Base-by-base conservation (phyloP, 768 basidiomycete species). In the Termitomyces sp. region DNA sequence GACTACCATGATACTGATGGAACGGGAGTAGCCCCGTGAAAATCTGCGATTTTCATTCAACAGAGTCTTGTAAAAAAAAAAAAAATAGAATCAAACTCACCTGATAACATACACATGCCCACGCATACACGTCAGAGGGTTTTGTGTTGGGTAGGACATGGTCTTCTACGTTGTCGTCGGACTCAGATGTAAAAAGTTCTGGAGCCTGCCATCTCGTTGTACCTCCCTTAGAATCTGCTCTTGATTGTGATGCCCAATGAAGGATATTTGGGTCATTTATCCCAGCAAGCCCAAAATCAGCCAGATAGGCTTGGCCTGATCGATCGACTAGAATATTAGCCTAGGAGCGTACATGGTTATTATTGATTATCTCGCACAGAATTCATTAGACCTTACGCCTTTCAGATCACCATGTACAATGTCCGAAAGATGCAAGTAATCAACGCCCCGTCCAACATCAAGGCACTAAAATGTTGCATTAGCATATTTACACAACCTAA, bases 401-500 rank as follows among this genome's bases (percentile, higher is more conserved):
- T 75, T 77, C n/a, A 80, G 65, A 51, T 80, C 78, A 1, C 78
- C 78, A 49, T 77, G 79, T 25, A 78, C 67, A 31, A 80, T 69
- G 10, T 67, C 61, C 47, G 65, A 63, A 11, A 62, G 64, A 54
- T 74, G 74, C 27, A 75, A 61, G 59, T 75, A 73, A 1, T 59
- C 53, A 7, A 74, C 53, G 0, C 74, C 74, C 43, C 54, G 45
- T 0, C 68, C 69, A 19, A 73, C 62, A 40, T 73, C 74, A 12
- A 57, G 61, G 14, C 68, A 43, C 73, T 73, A 35, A n/a, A 29
- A n/a, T 71, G 11, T 66, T 19, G 7, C 10, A 34, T 34, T 3
- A 41, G 4, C 12, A 2, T 32, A 16, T 4, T n/a, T n/a, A n/a
- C 29, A 41, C 12, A 8, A 8, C 19, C 6, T 48, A 17, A 11